Evolutionary conservation across 441 rosid genomes (phyloP), one percentile per base, ranked within the genome.

Genomic region (Aquilaria agallochum): DNA sequence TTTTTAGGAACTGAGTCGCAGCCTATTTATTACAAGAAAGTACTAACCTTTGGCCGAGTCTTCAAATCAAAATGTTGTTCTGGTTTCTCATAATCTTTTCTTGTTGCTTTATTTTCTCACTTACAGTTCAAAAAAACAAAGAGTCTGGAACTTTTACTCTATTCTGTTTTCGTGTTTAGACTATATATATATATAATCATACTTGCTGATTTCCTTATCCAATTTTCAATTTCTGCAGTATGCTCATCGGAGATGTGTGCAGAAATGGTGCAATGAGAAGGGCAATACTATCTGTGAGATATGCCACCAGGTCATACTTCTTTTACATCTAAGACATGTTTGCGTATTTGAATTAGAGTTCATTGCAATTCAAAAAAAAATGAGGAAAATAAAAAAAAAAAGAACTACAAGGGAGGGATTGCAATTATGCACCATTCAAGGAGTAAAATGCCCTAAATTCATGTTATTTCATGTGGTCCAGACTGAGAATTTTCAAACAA

Each of bases 181-280:
- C 20, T 20, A 20, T 20, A 20, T 20, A 20, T 15, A 15, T 20
- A 20, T 20, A 36, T 36, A 36, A 36, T 36, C 7, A 7, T 36
- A 1, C 9, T 12, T 11, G 44, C 40, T 27, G 11, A 58, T 15
- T 64, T 62, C 46, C 60, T 40, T 42, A 60, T 58, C 50, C 55
- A 62, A 30, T 51, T 32, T 53, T 67, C 48, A 55, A 51, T 72
- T 48, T 62, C 67, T 65, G 68, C 78, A 89, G 92, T 80, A 80
- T 67, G 94, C 96, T 34, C 96, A 90, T 74, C 69, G 96, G 53
- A 76, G 85, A 63, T 90, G 96, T 36, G 81, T 90, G 33, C 96
- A 90, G 66, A 79, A 82, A 68, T 90, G 96, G 96, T 87, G 94
- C 71, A 80, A 87, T 53, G 89, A 87, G 77, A 90, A 90, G 75